Percentiles rank a stretch among this genome's conserved stretches.
These are phyloP conservation scores for Serendipita vermifera DNA, from an alignment of 768 basidiomycete species.

Conservation along the genomic window DNA sequence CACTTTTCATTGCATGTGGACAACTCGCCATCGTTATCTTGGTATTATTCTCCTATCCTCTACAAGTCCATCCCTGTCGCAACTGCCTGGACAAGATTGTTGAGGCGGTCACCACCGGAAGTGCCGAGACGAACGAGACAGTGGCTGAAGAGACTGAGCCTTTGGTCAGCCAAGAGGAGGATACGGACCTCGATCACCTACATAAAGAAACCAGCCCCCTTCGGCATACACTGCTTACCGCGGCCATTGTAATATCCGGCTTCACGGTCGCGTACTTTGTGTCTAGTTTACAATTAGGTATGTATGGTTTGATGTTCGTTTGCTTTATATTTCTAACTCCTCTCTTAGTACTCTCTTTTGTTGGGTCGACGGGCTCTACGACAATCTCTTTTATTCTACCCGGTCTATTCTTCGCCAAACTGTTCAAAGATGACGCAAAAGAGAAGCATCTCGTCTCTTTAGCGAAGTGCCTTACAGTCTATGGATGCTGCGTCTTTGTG, in stretches of 20 bases:
- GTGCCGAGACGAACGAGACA: constrained; percentile 27
- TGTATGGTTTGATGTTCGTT: constrained; percentile 19
- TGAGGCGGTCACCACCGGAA: constrained; percentile 22
- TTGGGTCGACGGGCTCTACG: constrained; percentile 92
- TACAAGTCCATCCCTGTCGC: constrained; percentile 90
- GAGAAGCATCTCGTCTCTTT: constrained; percentile 43
- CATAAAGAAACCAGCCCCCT: constrained; percentile 47
- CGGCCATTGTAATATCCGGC: constrained; percentile 46
- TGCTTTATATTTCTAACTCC: background rate
- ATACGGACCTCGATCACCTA: constrained; percentile 41
- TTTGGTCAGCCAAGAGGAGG: constrained; percentile 26
- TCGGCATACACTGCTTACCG: constrained; percentile 60
- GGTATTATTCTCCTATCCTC: constrained; percentile 84
- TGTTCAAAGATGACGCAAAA: constrained; percentile 54
- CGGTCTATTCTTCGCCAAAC: constrained; percentile 27
- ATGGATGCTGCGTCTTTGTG: constrained; percentile 67
- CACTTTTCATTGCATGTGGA: constrained; percentile 83
- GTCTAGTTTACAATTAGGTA: constrained; percentile 64
- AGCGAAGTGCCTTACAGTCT: constrained; percentile 52
- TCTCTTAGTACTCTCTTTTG: constrained; percentile 73
- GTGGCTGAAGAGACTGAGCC: constrained; percentile 22
- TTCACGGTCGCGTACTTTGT: constrained; percentile 70
- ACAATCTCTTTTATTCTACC: constrained; percentile 92
- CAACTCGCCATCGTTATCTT: constrained; percentile 85
- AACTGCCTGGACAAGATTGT: constrained; percentile 84